A percentile compares a stretch with the other conserved stretches of the same genome.
Evolutionary conservation across 208 protist genomes (phyloP).

Genomic region (Trypanosoma mega): DNA sequence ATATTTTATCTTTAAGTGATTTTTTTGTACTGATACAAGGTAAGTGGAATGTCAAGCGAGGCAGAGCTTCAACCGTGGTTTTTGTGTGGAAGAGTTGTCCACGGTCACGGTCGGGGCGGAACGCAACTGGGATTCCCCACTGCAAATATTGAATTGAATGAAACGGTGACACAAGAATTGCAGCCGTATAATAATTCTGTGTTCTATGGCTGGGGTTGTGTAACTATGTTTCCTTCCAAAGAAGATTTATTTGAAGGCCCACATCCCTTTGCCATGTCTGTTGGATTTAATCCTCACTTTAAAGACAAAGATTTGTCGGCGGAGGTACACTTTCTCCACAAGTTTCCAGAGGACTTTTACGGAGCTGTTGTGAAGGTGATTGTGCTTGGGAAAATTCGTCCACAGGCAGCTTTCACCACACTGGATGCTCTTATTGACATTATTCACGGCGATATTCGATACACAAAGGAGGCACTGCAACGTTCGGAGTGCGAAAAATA

Average conservation of each 20-base stretch:
- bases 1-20: not conserved
- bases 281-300: constrained; percentile 92
- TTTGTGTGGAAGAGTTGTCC: constrained; percentile 76
- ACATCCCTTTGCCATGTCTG: constrained; percentile 82
- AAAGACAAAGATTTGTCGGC: constrained; percentile 64
- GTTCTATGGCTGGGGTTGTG: constrained; percentile 80
- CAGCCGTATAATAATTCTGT: constrained; percentile 62
- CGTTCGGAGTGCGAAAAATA: constrained; percentile 23
- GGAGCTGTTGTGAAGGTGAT: constrained; percentile 68
- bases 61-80: constrained; percentile 41
- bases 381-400: constrained; percentile 54
- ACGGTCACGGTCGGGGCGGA: constrained; percentile 83
- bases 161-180: constrained; percentile 38
- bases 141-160: constrained; percentile 72
- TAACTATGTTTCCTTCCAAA: constrained; percentile 31
- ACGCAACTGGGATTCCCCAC: constrained; percentile 90
- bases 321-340: constrained; percentile 89
- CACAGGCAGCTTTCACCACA: constrained; percentile 63
- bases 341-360: constrained; percentile 89
- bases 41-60: not conserved
- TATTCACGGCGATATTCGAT: constrained; percentile 63
- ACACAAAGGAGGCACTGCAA: constrained; percentile 36
- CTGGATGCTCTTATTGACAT: constrained; percentile 77
- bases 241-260: constrained; percentile 28
- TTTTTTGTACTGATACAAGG: not conserved